Base-by-base conservation (phyloP, 2,329 filamentous ascomycete species). In the Diaporthe batatas region DNA sequence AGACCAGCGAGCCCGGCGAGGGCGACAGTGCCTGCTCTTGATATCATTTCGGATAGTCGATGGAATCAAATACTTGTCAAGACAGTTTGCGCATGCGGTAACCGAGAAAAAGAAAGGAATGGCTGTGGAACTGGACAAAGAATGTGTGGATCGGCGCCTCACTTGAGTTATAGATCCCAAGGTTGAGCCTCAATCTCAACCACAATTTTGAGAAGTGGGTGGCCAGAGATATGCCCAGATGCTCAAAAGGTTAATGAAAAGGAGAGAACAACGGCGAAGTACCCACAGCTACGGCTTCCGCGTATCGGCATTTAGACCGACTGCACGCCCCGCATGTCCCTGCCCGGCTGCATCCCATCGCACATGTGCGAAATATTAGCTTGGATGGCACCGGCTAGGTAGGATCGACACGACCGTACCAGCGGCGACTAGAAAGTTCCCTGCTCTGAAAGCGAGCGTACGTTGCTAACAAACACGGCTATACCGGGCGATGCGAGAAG, bases 291-390 rank as follows among this genome's bases (percentile, higher is more conserved):
- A 44, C 18, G 16, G 18, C 3, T 12, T 23, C 29, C 39, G 39
- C 42, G 25, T 65, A 51, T 65, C 62, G 62, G 62, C 62, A 51
- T 51, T 65, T 65, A 29, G 34, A 51, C 42, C 42, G 59, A 34
- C 21, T n/a, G 25, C 25, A 47, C 42, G 29, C 59, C 59, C 59
- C 59, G 59, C 42, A 51, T 44, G 59, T 36, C n/a, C 62, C 42
- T 47, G 42, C 42, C 44, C 44, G 44, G 44, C 44, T 51, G 29
- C 21, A 47, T 65, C 44, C 44, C 62, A 65, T 65, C 44, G 62
- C 62, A 65, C 42, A 49, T 49, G 58, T 64, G 42, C 58, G 25
- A 21, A 36, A 36, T 65, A 51, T 65, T 65, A 65, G 59, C 59
- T 65, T 32, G 29, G 44, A 62, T 62, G 59, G 59, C 29, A 34